phyloP scores from a whole-genome alignment of 257 asterid species.

The Solanum rostratum region DNA sequence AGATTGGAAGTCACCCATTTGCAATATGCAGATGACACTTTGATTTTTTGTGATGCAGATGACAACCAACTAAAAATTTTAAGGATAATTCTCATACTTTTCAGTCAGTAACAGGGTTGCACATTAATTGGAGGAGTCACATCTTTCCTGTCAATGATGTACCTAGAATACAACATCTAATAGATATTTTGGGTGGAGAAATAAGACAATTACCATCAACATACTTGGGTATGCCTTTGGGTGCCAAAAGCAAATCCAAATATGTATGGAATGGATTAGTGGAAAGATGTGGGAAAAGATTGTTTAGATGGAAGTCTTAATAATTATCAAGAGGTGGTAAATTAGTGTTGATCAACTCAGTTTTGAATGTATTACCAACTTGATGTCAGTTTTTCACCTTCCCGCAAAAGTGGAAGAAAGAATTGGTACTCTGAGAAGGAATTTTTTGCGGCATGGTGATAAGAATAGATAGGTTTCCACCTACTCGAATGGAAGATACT shows the following conservation, averaged over 20 bases:
- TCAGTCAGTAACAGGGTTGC: not conserved
- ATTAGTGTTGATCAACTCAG: not conserved
- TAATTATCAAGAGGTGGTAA: not conserved
- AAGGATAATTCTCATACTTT: not conserved
- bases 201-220: not conserved
- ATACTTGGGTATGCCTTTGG: not conserved
- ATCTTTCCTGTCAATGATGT: not conserved
- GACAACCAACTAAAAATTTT: not conserved
- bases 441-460: not conserved
- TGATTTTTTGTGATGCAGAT: not conserved
- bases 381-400: not conserved
- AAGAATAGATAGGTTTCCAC: too few relatives aligned
- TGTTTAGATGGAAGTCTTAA: not conserved
- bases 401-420: not conserved
- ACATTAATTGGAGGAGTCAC: not conserved
- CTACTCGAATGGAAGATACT: too few relatives aligned
- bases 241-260: not conserved
- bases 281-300: not conserved
- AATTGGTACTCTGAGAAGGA: not conserved
- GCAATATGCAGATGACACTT: not conserved
- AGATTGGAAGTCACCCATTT: not conserved
- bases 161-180: not conserved
- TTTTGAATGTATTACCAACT: not conserved
- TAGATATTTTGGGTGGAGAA: not conserved
- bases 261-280: too few relatives aligned